phyloP scores from a whole-genome alignment of 768 basidiomycete species.

The Cystobasidium onofrii region DNA sequence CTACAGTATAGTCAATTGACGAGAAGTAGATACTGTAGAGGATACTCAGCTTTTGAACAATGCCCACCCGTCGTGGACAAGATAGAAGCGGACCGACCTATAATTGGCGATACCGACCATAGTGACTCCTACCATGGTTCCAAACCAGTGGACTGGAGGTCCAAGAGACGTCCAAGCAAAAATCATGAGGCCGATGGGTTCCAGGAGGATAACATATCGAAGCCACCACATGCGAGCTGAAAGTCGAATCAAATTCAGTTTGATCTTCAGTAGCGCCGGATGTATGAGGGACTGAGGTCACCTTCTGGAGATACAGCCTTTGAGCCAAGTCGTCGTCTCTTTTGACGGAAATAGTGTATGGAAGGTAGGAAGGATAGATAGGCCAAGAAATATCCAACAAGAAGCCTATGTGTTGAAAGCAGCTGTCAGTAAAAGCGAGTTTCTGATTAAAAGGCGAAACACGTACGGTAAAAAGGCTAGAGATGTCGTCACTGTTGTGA shows the following conservation, averaged over 20 bases:
- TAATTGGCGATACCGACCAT: conserved; percentile 31
- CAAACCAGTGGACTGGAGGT: conserved; percentile 28
- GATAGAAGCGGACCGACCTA: background rate
- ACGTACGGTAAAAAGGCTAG: conserved; percentile 40
- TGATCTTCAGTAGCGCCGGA: background rate
- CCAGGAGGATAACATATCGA: conserved; percentile 17
- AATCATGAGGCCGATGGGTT: conserved; percentile 28
- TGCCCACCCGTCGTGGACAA: background rate
- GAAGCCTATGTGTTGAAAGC: conserved; percentile 25
- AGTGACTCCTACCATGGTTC: conserved; percentile 8
- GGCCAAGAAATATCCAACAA: conserved; percentile 43
- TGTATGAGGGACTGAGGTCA: background rate
- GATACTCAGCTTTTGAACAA: too few relatives aligned
- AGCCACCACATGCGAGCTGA: conserved; percentile 30
- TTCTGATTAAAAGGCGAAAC: too few relatives aligned
- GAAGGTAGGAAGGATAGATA: conserved; percentile 40
- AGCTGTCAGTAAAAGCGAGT: too few relatives aligned
- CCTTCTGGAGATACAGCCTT: conserved; percentile 19
- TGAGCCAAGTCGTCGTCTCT: conserved; percentile 3
- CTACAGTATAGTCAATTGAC: background rate
- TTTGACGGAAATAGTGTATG: conserved; percentile 29
- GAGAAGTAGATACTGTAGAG: background rate
- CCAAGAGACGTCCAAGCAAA: conserved; percentile 27
- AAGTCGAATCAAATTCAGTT: background rate
- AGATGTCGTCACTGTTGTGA: conserved; percentile 39